Base-by-base conservation (phyloP, 2,329 filamentous ascomycete genomes). In the Dactylellina drechsleri region DNA sequence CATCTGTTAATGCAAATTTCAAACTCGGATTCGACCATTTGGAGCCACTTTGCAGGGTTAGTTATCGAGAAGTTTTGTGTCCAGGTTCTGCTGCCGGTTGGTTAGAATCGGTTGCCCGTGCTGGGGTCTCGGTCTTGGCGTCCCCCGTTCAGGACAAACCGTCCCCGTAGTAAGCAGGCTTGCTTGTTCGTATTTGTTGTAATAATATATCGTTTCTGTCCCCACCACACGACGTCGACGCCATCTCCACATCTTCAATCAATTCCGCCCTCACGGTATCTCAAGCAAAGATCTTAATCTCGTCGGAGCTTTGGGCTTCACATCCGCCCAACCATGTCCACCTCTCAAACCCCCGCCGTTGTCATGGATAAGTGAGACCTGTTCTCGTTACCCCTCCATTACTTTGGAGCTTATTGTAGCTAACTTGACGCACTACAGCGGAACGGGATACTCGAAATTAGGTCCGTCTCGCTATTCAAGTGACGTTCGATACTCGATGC, bases 361-460 rank as follows among this genome's bases (percentile, higher is more conserved):
- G 95, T 99, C 92, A 99, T 99, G 94, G 95, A 99, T 95, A 99
- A 99, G 95, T 97, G 90, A 85, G 92, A 87, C 81, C 77, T 23
- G 58, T 82, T 81, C 78, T 79, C 81, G 58, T 82, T 81, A 78
- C 80, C 81, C 77, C 80, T 80, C 81, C 80, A 79, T 81, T 71
- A 57, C 52, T 6, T 49, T 78, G 8, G 12, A 47, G 16, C 56
- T 54, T 36, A 53, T 47, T 70, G 78, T 26, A 75, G 64, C 71
- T 75, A 54, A 75, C 59, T 23, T 40, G 10, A 7, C 23, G 81
- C 78, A 57, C 23, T 61, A 76, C 83, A 99, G 95, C 91, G 95
- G 95, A 86, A 99, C 95, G 85, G 95, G 95, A 82, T 99, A 96
- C 85, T 98, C 95, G 76, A 99, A 99, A 87, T 91, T 99, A 84